A percentile compares a stretch with the other conserved stretches of the same genome.
These are phyloP conservation scores for Fusarium setosum DNA, from an alignment of 2,329 filamentous ascomycete species.

Conservation along the genomic window DNA sequence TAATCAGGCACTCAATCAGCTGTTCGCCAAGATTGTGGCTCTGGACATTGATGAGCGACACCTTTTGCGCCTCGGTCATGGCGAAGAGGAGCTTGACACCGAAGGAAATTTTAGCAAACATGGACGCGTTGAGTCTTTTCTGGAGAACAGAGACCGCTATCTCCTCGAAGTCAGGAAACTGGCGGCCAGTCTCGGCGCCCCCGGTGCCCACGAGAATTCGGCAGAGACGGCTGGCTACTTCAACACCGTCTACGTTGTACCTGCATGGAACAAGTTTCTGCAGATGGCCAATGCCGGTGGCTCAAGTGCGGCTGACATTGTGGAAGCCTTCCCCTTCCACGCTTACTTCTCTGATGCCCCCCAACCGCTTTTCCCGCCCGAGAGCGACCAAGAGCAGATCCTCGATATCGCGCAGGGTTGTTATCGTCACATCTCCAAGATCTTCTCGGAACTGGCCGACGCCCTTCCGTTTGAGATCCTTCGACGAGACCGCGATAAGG, in stretches of 20 bases:
- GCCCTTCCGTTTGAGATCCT: slow-evolving; percentile 96
- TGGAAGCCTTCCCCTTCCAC: slow-evolving; percentile 86
- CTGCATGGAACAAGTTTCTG: slow-evolving; percentile 89
- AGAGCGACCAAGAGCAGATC: slow-evolving; percentile 72
- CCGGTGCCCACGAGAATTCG: slow-evolving; percentile 94
- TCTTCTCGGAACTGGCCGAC: slow-evolving; percentile 93
- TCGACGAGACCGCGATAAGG: slow-evolving; percentile 87
- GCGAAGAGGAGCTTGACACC: slow-evolving; percentile 91
- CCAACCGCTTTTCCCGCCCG: slow-evolving; percentile 81
- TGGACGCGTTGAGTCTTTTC: slow-evolving; percentile 93
- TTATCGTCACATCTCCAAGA: slow-evolving; percentile 86
- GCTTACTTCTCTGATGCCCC: slow-evolving; percentile 88
- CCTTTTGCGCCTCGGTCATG: slow-evolving; percentile 90
- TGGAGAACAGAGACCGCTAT: slow-evolving; percentile 85
- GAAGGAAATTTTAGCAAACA: slow-evolving; percentile 92
- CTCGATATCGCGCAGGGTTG: slow-evolving; percentile 86
- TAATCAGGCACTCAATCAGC: slow-evolving; percentile 96
- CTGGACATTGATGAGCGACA: slow-evolving; percentile 96
- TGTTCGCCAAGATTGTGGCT: slow-evolving; percentile 98
- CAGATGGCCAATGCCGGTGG: slow-evolving; percentile 64
- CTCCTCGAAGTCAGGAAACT: slow-evolving; percentile 88
- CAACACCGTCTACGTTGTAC: slow-evolving; percentile 89
- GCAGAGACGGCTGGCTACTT: slow-evolving; percentile 98
- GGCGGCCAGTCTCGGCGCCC: slow-evolving; percentile 84
- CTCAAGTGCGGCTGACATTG: slow-evolving; percentile 69